Base-by-base conservation (phyloP, 345 rosid genomes). In the Ailanthus altissimus region DNA sequence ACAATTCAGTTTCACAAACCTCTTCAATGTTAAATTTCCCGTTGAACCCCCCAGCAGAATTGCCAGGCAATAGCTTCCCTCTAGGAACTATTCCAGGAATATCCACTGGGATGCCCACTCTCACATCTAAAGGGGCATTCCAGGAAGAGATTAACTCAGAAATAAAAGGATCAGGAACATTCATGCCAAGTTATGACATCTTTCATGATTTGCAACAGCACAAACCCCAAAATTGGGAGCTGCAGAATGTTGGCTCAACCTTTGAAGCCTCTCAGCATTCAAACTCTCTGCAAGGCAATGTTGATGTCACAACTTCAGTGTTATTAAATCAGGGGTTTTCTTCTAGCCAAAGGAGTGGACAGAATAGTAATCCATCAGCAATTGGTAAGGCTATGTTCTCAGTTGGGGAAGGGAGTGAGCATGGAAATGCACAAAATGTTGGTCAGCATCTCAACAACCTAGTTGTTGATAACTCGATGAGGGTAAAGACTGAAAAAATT, bases 181-280 rank as follows among this genome's bases (percentile, higher is more conserved):
- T 86, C 77, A 67, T 85, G 71, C 77, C 85, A 1, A 88, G 84
- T 76, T 93, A 89, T 43, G 89, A 93, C 79, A 76, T 91, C 45
- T 85, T 90, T 75, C 81, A 80, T 20, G 88, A 92, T 70, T 79
- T 90, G 81, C 85, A 85, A 16, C 98, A 90, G 84, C 89, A 85
- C 73, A 92, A 84, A 75, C 65, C 92, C 47, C 81, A 82, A 38
- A 87, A 87, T 56, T 93, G 98, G 99, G 93, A 90, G 78, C 80
- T 88, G 47, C 89, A 82, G 67, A 87, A 88, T 80, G 90, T 88
- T 6, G 94, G 92, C 63, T 25, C 90, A 81, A 59, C 82, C 13
- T 90, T 81, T 75, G 83, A 81, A 73, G 82, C 89, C 54, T 82
- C 91, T 47, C 92, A 84, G 68, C 89, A 83, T 38, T 76, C 89